Evolutionary conservation across 2,329 filamentous ascomycete species (phyloP), one percentile per base, ranked within the genome.

Genomic region (Sclerotinia nivalis): DNA sequence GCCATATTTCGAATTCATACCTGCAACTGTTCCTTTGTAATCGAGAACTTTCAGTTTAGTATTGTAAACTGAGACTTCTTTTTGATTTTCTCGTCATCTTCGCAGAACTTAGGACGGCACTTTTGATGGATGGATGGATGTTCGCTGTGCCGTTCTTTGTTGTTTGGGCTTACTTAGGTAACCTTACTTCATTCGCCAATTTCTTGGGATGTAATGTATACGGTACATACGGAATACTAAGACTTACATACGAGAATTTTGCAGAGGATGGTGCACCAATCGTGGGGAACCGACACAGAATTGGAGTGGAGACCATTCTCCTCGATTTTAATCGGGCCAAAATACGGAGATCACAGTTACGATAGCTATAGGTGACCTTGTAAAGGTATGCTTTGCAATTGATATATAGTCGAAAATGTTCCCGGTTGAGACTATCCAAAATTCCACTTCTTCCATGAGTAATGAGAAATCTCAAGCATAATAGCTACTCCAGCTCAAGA

Each of bases 31-130:
- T 37, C 61, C 61, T 37, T 5, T 65, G 4, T 20, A 28, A 15
- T 65, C 47, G 28, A 52, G 18, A 20, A 52, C 22, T 25, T 13
- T 22, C 2, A 65, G 47, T 18, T 65, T 47, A 25, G 61, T 52
- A 20, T 22, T 65, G 25, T 65, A 52, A 5, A 65, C 61, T 22
- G 61, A 65, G 52, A 65, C 31, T 40, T 52, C 40, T 9, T 13
- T 20, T 10, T 22, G 13, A 2, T 28, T 13, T 52, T 3, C n/a
- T n/a, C 31, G 7, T 12, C 6, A 65, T 1, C 9, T 47, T 0
- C 22, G n/a, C 8, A 52, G 12, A 25, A 65, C 8, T n/a, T 52
- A 37, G 37, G 40, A n/a, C n/a, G 47, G 47, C 15, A 28, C 61
- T 65, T 20, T 18, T 20, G 34, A 65, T 65, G 61, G 45, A 65